Conservation (phyloP, 2,329 filamentous ascomycete genomes). For the Microcyclospora tardicrescens region DNA sequence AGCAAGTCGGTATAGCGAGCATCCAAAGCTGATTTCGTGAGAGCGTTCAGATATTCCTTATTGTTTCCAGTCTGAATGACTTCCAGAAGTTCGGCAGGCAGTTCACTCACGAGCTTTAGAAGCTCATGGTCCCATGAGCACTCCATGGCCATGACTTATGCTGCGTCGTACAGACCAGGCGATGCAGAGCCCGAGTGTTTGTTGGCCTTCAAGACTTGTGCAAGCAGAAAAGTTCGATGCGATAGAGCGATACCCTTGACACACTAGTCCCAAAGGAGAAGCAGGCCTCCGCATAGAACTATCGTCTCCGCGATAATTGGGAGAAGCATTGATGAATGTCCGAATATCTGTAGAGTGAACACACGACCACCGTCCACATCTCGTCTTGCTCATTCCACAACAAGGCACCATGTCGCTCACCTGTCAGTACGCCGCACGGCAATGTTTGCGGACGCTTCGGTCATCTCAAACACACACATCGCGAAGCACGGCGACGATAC, state of each 20-base stretch:
- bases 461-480: constrained; percentile 12
- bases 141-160: constrained; percentile 13
- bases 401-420: constrained; percentile 29
- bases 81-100: constrained; percentile 58
- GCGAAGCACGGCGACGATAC: constrained; percentile 15
- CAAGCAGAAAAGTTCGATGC: too few relatives aligned
- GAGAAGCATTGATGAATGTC: not conserved
- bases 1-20: constrained; percentile 58
- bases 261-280: not conserved
- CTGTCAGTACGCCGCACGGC: constrained; percentile 30
- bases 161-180: too few relatives aligned
- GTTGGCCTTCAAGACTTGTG: too few relatives aligned
- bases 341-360: constrained; percentile 1
- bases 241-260: too few relatives aligned
- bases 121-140: constrained; percentile 19
- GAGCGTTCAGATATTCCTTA: constrained; percentile 55
- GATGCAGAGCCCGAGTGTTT: too few relatives aligned
- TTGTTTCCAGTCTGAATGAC: constrained; percentile 52
- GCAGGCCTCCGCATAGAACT: not conserved
- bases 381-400: constrained; percentile 3
- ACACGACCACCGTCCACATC: constrained; percentile 1
- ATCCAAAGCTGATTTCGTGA: constrained; percentile 57
- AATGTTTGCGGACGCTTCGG: constrained; percentile 28
- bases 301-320: not conserved
- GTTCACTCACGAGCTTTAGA: constrained; percentile 33